Conservation (phyloP, 768 basidiomycete genomes). For the Cystobasidium ongulense region DNA sequence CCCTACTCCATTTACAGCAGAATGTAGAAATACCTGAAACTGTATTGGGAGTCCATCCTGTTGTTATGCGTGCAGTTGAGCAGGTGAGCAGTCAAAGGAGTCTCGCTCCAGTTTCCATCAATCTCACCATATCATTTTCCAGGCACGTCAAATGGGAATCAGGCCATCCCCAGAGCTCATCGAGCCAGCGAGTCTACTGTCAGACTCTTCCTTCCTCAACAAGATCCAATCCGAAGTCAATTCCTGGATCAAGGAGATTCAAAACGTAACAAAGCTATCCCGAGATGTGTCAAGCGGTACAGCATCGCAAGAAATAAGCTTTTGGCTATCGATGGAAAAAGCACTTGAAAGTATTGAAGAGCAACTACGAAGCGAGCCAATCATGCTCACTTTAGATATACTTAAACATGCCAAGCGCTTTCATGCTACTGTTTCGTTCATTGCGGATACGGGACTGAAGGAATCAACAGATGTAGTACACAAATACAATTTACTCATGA, state of each 20-base stretch:
- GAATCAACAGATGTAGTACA: constrained; percentile 88
- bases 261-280: constrained; percentile 88
- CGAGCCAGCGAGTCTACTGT: constrained; percentile 64
- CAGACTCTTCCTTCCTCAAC: constrained; percentile 86
- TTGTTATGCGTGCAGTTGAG: constrained; percentile 78
- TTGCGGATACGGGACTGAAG: constrained; percentile 92
- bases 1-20: constrained; percentile 87
- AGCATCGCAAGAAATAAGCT: constrained; percentile 97
- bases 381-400: constrained; percentile 59
- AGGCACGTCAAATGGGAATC: constrained; percentile 44
- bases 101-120: background rate
- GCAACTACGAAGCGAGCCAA: constrained; percentile 83
- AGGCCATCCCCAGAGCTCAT: constrained; percentile 62
- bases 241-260: constrained; percentile 95
- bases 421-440: constrained; percentile 93
- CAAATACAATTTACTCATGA: constrained; percentile 98
- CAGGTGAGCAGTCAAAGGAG: constrained; percentile 27
- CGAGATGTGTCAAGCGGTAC: constrained; percentile 89
- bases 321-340: constrained; percentile 90
- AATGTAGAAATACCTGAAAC: constrained; percentile 99
- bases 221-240: constrained; percentile 88
- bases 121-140: background rate
- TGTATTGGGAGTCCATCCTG: constrained; percentile 80
- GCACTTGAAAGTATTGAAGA: constrained; percentile 87
- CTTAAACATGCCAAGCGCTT: constrained; percentile 92